These are phyloP conservation scores for Colletotrichum caudatum DNA, from an alignment of 2,329 filamentous ascomycete genomes.

Conservation along the genomic window DNA sequence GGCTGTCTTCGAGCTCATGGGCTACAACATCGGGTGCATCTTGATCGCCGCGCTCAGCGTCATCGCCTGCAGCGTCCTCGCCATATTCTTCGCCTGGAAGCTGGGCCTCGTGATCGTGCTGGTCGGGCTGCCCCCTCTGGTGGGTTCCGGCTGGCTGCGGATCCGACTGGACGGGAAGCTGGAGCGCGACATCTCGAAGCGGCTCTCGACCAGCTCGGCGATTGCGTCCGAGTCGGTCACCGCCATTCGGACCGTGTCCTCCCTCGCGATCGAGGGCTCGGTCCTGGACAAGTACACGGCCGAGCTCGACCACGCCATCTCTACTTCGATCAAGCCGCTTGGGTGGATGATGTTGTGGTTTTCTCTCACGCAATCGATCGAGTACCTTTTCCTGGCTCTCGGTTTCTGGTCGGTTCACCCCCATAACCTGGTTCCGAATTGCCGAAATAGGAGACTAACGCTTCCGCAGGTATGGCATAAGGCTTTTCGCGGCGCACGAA, in stretches of 20 bases:
- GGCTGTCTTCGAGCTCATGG: conserved; percentile 58
- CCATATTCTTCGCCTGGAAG: conserved; percentile 58
- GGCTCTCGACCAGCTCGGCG: conserved; percentile 55
- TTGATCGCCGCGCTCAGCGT: conserved; percentile 57
- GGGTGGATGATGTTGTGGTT: conserved; percentile 45
- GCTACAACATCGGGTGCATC: conserved; percentile 57
- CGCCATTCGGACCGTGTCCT: conserved; percentile 59
- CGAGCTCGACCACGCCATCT: conserved; percentile 46
- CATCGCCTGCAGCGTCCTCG: conserved; percentile 53
- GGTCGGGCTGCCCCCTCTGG: conserved; percentile 56
- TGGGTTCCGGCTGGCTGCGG: conserved; percentile 55
- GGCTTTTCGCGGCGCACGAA: neutral
- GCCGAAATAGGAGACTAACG: neutral
- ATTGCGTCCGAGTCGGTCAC: conserved; percentile 60
- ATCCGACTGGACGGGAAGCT: conserved; percentile 58
- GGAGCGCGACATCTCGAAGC: conserved; percentile 51
- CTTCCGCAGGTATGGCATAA: neutral
- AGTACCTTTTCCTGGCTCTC: conserved; percentile 50
- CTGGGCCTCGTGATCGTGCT: conserved; percentile 58
- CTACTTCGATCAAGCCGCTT: conserved; percentile 25
- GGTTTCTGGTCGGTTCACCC: conserved; percentile 50
- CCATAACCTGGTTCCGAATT: neutral
- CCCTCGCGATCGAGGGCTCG: conserved; percentile 52
- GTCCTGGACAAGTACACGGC: conserved; percentile 46
- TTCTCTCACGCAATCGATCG: conserved; percentile 47